phyloP scores from a whole-genome alignment of 768 basidiomycete genomes.

The Amanita fuliginea region DNA sequence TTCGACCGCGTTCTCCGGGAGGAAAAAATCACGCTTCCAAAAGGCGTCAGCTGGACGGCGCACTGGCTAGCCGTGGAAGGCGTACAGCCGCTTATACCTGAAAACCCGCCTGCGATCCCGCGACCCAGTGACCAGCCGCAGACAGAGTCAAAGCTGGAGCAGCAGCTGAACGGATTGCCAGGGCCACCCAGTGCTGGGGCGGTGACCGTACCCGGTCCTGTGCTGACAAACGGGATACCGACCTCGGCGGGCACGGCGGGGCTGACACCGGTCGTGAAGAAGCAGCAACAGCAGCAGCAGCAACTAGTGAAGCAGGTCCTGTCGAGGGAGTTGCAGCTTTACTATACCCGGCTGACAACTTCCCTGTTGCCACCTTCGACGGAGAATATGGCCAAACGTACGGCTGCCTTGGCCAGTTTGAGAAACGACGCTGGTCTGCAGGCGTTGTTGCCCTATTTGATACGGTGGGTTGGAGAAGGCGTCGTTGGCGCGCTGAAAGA shows the following conservation, averaged over 20 bases:
- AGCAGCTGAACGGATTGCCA: constrained; percentile 17
- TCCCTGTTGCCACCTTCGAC: constrained; percentile 64
- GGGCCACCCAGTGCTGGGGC: constrained; percentile 14
- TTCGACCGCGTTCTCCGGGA: constrained; percentile 85
- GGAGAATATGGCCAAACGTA: constrained; percentile 57
- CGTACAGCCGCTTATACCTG: constrained; percentile 91
- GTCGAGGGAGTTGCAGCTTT: constrained; percentile 88
- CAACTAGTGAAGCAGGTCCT: constrained; percentile 87
- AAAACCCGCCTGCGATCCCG: constrained; percentile 83
- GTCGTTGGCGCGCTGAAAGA: constrained; percentile 56
- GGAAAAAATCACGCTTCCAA: constrained; percentile 73
- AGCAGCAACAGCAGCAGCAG: constrained; percentile 46
- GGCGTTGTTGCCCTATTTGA: constrained; percentile 84
- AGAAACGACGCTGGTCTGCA: constrained; percentile 86
- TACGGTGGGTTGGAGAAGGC: constrained; percentile 91
- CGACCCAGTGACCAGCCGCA: constrained; percentile 31
- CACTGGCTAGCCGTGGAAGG: constrained; percentile 99
- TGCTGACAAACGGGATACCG: constrained; percentile 20
- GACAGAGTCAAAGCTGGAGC: constrained; percentile 11
- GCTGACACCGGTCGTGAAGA: constrained; percentile 20
- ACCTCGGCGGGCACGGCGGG: constrained; percentile 11
- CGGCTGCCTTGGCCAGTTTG: constrained; percentile 85
- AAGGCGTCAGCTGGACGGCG: constrained; percentile 79
- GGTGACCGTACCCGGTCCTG: constrained; percentile 15
- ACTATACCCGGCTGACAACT: constrained; percentile 84